Evolutionary conservation across 306 rosid genomes (phyloP), one percentile per base, ranked within the genome.

Genomic region (Clitoria ternatea): DNA sequence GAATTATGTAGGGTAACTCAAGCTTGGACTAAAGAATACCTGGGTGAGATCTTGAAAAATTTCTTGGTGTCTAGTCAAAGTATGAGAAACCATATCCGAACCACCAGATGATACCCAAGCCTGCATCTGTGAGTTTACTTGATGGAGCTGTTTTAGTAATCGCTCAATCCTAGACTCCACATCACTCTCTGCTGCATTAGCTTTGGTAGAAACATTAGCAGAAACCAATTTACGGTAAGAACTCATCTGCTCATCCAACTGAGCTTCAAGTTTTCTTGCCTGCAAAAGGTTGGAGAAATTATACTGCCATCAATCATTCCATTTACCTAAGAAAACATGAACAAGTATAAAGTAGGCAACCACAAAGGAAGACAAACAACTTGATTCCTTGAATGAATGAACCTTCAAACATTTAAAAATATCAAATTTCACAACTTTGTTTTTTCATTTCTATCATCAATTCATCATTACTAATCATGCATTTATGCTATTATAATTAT

Each of bases 211-310:
- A 80, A 64, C 89, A 81, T 86, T 95, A 10, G 92, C 66, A 26
- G 99, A 87, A 76, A 91, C 96, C 60, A 91, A 47, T 83, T 84
- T 89, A 45, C 97, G 97, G 70, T 85, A 95, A 56, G 88, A 80
- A 72, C 69, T 80, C 97, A 95, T 95, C 71, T 82, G 96, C 86
- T 95, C 97, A 73, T 95, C 99, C 82, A 95, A 84, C 75, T 87
- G 97, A 80, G 99, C 96, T 88, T 95, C 97, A 26, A 95, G 91
- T 73, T 87, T 95, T 83, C 96, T 89, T 0, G 97, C 96, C 99
- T 95, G 85, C 60, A 77, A 84, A 60, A 27, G 50, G 23, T 64
- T 6, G 35, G 13, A 32, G 4, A 44, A 66, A 73, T 30, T 49
- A n/a, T 37, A 45, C 61, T 44, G 30, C 24, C 9, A 70, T 73